A percentile compares a stretch with the other conserved stretches of the same genome.
Conservation (phyloP, 2,329 filamentous ascomycete genomes). For the Monosporascus sp. region DNA sequence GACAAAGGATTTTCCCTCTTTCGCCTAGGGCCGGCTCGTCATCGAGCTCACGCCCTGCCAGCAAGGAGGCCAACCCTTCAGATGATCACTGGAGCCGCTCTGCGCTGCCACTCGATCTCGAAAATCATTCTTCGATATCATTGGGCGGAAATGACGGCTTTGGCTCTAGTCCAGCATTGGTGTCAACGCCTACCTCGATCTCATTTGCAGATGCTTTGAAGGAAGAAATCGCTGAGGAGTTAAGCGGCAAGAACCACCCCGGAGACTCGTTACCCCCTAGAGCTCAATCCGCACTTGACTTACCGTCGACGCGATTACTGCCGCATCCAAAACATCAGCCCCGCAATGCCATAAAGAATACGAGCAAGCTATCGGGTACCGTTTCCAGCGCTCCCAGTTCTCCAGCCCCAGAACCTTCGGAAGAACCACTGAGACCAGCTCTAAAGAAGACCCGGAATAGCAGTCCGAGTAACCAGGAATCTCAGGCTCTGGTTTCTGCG, state of each 20-base stretch:
- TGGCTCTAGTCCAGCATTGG: conserved; percentile 10
- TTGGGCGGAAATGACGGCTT: conserved; percentile 3
- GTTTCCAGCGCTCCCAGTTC: conserved; percentile 22
- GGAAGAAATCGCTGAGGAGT: conserved; percentile 11
- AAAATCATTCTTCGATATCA: conserved; percentile 10
- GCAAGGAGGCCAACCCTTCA: conserved; percentile 4
- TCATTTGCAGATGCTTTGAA: conserved; percentile 16
- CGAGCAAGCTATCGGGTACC: conserved; percentile 6
- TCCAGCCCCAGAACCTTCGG: conserved; percentile 18
- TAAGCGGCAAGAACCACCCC: conserved; percentile 3
- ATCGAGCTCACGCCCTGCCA: conserved; percentile 2
- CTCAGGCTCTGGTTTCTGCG: conserved; percentile 14
- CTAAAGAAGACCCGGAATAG: conserved; percentile 20
- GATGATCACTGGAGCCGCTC: conserved; percentile 21
- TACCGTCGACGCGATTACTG: conserved; percentile 27
- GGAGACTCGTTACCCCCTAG: conserved; percentile 13
- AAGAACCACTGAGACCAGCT: conserved; percentile 21
- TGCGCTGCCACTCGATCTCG: conserved; percentile 18
- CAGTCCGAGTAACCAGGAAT: conserved; percentile 17
- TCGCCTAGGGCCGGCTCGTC: conserved; percentile 6
- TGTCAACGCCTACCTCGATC: conserved; percentile 14
- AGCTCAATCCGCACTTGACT: conserved; percentile 23
- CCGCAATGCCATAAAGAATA: conserved; percentile 24
- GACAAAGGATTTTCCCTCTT: conserved; percentile 4
- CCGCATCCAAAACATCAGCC: conserved; percentile 35